Conservation (phyloP, 139 green algal genomes). For the Raphidocelis subcapitata region DNA sequence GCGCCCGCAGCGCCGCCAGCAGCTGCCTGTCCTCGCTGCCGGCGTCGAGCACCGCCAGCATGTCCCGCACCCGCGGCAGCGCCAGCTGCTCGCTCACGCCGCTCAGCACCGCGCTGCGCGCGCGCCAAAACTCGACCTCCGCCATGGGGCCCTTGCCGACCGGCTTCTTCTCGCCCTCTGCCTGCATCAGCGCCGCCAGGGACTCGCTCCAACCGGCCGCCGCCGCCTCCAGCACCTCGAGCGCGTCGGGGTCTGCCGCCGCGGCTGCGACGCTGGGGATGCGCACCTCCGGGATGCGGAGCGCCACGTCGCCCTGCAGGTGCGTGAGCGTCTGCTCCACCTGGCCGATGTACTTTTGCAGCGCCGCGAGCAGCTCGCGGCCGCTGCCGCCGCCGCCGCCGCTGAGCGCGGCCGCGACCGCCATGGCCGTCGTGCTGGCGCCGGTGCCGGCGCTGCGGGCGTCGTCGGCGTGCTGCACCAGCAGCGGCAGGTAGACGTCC, state of each 20-base stretch:
- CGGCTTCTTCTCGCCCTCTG: slow-evolving; percentile 54
- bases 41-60: slow-evolving; percentile 61
- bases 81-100: slow-evolving; percentile 86
- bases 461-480: slow-evolving; percentile 39
- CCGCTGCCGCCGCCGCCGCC: background rate
- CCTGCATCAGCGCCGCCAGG: slow-evolving; percentile 50
- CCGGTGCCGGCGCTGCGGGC: background rate
- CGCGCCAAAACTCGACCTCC: slow-evolving; percentile 89
- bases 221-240: slow-evolving; percentile 55
- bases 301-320: slow-evolving; percentile 62
- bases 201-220: slow-evolving; percentile 59
- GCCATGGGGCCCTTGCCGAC: slow-evolving; percentile 70
- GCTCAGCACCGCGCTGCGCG: slow-evolving; percentile 68
- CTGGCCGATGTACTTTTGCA: slow-evolving; percentile 73
- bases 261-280: slow-evolving; percentile 42
- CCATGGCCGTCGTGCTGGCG: background rate
- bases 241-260: slow-evolving; percentile 45
- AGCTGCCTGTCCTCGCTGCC: slow-evolving; percentile 71
- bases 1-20: slow-evolving; percentile 63
- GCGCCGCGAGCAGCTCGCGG: slow-evolving; percentile 61
- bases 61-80: slow-evolving; percentile 51
- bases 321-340: slow-evolving; percentile 67
- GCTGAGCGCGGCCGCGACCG: background rate
- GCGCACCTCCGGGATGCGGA: slow-evolving; percentile 55
- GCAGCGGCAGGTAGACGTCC: slow-evolving; percentile 54